Conservation (phyloP, 2,329 filamentous ascomycete genomes). For the Penicillium vulpinum region DNA sequence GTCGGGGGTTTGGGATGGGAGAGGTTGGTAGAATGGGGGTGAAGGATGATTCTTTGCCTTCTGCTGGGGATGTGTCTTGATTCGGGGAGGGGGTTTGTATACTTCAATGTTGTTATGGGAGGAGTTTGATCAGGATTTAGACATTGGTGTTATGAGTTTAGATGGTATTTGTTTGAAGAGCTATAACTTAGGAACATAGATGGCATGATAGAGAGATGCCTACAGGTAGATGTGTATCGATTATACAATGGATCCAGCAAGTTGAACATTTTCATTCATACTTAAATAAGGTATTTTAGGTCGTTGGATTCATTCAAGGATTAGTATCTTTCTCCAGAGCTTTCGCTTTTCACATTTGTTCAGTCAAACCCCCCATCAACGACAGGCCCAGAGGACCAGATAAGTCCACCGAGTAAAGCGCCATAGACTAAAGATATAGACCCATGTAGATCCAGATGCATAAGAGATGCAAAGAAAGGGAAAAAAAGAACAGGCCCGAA, state of each 20-base stretch:
- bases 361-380: neutral
- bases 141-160: neutral
- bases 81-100: neutral
- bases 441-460: neutral
- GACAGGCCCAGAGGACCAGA: neutral
- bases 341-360: neutral
- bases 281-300: slow-evolving; percentile 7
- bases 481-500: slow-evolving; percentile 1
- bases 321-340: slow-evolving; percentile 22
- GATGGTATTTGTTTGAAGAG: neutral
- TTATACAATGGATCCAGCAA: neutral
- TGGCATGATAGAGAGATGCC: neutral
- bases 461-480: neutral
- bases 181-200: neutral
- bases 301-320: slow-evolving; percentile 26
- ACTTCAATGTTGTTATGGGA: neutral
- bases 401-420: neutral
- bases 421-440: neutral
- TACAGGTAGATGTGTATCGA: neutral
- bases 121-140: neutral
- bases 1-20: slow-evolving; percentile 28
- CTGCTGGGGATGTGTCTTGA: slow-evolving; percentile 11
- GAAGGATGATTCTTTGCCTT: slow-evolving; percentile 38
- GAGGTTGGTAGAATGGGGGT: slow-evolving; percentile 20
- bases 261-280: slow-evolving; percentile 6